phyloP scores from a whole-genome alignment of 768 basidiomycete genomes.

The Termitomyces sp. region DNA sequence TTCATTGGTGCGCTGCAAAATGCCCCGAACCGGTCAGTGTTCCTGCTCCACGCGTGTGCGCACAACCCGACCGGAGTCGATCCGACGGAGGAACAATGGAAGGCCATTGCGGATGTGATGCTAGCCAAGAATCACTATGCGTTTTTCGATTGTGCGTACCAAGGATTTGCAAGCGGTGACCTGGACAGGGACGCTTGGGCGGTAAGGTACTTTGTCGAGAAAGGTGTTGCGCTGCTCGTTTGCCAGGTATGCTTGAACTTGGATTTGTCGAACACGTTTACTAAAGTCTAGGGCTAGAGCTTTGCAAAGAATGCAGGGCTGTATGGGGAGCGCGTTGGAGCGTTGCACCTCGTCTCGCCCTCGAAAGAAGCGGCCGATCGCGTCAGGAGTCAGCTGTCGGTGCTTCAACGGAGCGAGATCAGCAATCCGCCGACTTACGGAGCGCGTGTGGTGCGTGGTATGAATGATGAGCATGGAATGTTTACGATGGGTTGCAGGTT shows the following conservation, averaged over 20 bases:
- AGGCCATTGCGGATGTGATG: conserved; percentile 69
- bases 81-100: conserved; percentile 88
- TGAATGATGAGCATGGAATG: neutral
- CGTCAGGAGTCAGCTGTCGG: conserved; percentile 86
- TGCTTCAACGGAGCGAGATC: conserved; percentile 91
- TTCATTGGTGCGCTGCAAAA: conserved; percentile 57
- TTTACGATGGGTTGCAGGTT: conserved; percentile 44
- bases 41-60: conserved; percentile 91
- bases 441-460: conserved; percentile 66
- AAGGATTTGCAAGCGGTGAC: conserved; percentile 94
- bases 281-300: conserved; percentile 47
- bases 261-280: neutral
- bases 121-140: conserved; percentile 75
- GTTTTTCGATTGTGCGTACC: conserved; percentile 96
- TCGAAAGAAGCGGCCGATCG: conserved; percentile 64
- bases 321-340: conserved; percentile 93
- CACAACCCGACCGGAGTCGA: conserved; percentile 98
- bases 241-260: conserved; percentile 66
- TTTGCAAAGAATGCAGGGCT: conserved; percentile 97
- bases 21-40: conserved; percentile 76
- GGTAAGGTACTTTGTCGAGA: conserved; percentile 81
- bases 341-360: conserved; percentile 79
- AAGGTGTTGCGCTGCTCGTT: conserved; percentile 73
- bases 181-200: conserved; percentile 91
- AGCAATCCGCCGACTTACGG: conserved; percentile 93